These are phyloP conservation scores for Blastobotrys terrestris DNA, from an alignment of 805 yeast species.

Conservation along the genomic window DNA sequence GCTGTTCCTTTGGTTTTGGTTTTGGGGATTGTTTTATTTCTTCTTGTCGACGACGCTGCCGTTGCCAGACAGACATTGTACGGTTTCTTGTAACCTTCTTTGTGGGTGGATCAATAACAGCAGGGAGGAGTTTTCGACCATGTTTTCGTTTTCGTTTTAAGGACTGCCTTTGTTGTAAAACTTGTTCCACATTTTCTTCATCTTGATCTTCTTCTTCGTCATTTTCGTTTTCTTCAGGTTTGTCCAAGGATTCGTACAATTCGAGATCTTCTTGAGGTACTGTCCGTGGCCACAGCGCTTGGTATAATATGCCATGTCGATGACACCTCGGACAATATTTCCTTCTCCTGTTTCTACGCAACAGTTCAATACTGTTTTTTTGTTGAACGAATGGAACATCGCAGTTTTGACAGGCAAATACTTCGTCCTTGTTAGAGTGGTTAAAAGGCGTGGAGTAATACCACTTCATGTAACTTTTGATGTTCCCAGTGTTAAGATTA, in stretches of 20 bases:
- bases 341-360: conserved; percentile 12
- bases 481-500: not conserved
- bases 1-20: not conserved
- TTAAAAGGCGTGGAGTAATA: conserved; percentile 5
- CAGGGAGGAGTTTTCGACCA: conserved; percentile 4
- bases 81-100: conserved; percentile 6
- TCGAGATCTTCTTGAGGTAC: conserved; percentile 10
- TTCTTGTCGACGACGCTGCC: conserved; percentile 7
- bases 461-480: conserved; percentile 1
- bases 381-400: conserved; percentile 9
- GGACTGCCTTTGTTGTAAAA: not conserved
- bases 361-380: conserved; percentile 10
- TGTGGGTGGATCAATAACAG: conserved; percentile 6
- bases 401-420: conserved; percentile 18
- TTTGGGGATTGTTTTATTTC: not conserved
- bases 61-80: conserved; percentile 13
- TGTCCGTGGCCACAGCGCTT: conserved; percentile 26
- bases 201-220: conserved; percentile 10
- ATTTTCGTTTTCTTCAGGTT: conserved; percentile 5
- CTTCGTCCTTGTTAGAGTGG: not conserved
- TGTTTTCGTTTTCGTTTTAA: not conserved
- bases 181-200: conserved; percentile 1
- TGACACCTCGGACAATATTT: conserved; percentile 28
- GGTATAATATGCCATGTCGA: conserved; percentile 27
- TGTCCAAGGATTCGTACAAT: conserved; percentile 6